Base-by-base conservation (phyloP, 352 stramenopile species). In the Elongisporangium anandrum region DNA sequence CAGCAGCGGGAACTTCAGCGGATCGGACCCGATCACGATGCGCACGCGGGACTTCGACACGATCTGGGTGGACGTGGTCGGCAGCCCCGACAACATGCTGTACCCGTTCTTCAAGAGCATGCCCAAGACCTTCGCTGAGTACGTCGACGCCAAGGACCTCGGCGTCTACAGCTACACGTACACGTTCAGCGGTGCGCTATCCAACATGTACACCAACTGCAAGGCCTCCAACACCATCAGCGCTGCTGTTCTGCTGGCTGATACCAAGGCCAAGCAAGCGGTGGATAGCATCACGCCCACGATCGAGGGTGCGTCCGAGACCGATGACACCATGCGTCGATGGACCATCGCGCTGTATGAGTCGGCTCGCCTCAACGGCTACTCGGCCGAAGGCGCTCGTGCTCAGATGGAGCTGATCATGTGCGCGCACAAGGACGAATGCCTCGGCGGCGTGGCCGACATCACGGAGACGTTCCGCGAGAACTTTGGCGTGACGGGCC, bases 81-180 rank as follows among this genome's bases (percentile, higher is more conserved):
- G 63, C 24, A 61, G 65, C 38, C 59, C 68, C 0, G 70, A 74
- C 26, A 79, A 77, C 48, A 70, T 70, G 6, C 54, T 88, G 15
- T 86, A 86, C 52, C 69, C 60, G 26, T 90, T 81, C 68, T 90
- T 90, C 60, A 85, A 88, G 39, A 72, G 81, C 52, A 34, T 90
- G 0, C 81, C 80, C 0, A 57, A 29, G 17, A 74, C 53, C 7
- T 84, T 73, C 61, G 51, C 22, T 0, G 67, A 78, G n/a, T 80
- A 81, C 51, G 59, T 83, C 1, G 80, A 87, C 49, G 69, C 66
- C 12, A 82, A 76, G 49, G 71, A 83, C 50, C 54, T 88, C 21
- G 72, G 72, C 2, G 53, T 66, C 17, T 80, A 88, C 67, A 88
- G 70, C 62, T 90, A 88, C 73, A 70, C 73, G 41, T 88, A 90